phyloP scores from a whole-genome alignment of 2,329 filamentous ascomycete species.

The Aspergillus melleus region DNA sequence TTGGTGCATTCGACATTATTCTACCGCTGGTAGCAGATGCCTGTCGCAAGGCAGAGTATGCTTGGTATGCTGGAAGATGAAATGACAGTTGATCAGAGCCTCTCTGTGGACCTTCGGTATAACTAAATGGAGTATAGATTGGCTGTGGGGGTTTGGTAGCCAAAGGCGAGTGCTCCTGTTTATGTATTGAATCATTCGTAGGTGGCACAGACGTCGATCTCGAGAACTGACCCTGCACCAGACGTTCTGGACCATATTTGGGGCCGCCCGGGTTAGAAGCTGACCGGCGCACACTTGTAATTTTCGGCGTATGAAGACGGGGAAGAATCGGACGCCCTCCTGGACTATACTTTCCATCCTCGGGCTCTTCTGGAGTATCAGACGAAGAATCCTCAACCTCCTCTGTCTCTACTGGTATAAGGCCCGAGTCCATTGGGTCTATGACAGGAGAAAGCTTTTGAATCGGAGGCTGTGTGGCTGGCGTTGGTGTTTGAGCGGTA shows the following conservation, averaged over 20 bases:
- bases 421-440: constrained; percentile 29
- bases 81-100: constrained; percentile 40
- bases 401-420: constrained; percentile 36
- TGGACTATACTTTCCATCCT: constrained; percentile 50
- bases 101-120: constrained; percentile 44
- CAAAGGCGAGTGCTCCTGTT: constrained; percentile 29
- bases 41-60: constrained; percentile 49
- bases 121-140: constrained; percentile 49
- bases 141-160: constrained; percentile 39
- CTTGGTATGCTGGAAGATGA: constrained; percentile 46
- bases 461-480: constrained; percentile 10
- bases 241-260: constrained; percentile 6
- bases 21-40: constrained; percentile 46
- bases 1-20: constrained; percentile 39
- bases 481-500: constrained; percentile 14
- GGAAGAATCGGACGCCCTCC: constrained; percentile 53
- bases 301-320: constrained; percentile 22
- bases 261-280: constrained; percentile 24
- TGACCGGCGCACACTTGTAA: constrained; percentile 25
- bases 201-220: constrained; percentile 29
- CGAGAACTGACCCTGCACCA: constrained; percentile 8
- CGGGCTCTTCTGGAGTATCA: constrained; percentile 17
- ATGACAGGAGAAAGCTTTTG: constrained; percentile 5
- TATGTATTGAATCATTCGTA: constrained; percentile 19
- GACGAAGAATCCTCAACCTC: constrained; percentile 9